phyloP scores from a whole-genome alignment of 2,329 filamentous ascomycete species.

The Fonsecaea monophora region DNA sequence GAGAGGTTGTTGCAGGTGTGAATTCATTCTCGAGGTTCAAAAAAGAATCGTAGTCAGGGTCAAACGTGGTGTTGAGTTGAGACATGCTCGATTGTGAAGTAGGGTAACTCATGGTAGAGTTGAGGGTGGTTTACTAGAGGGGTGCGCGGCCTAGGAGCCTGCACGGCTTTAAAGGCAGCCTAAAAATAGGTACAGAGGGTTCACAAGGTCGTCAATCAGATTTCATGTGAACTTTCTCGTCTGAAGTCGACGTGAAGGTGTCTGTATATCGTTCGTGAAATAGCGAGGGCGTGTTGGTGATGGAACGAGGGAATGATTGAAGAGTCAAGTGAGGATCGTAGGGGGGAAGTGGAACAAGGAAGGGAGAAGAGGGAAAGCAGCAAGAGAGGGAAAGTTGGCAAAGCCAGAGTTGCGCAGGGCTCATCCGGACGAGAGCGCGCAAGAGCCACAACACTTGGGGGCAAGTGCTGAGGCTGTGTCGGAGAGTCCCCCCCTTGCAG shows the following conservation, averaged over 20 bases:
- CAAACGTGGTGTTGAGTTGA: conserved; percentile 47
- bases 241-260: conserved; percentile 1
- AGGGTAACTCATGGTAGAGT: conserved; percentile 22
- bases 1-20: conserved; percentile 42
- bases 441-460: conserved; percentile 21
- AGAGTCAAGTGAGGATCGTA: conserved; percentile 9
- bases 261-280: not conserved
- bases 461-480: conserved; percentile 30
- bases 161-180: conserved; percentile 24
- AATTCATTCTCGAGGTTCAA: conserved; percentile 55
- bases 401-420: conserved; percentile 6
- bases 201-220: not conserved
- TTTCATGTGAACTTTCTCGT: not conserved
- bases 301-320: conserved; percentile 14
- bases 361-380: conserved; percentile 15
- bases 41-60: conserved; percentile 55
- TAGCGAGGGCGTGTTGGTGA: conserved; percentile 3
- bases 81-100: conserved; percentile 33
- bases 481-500: not conserved
- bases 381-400: conserved; percentile 22
- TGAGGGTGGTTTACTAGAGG: conserved; percentile 20
- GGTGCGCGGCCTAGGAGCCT: conserved; percentile 31
- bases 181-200: conserved; percentile 30
- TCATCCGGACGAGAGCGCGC: conserved; percentile 2
- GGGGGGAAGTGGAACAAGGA: conserved; percentile 9